Evolutionary conservation across 164 flowering plant genomes (phyloP), one percentile per base, ranked within the genome.

Genomic region (Magnolia officinalis): DNA sequence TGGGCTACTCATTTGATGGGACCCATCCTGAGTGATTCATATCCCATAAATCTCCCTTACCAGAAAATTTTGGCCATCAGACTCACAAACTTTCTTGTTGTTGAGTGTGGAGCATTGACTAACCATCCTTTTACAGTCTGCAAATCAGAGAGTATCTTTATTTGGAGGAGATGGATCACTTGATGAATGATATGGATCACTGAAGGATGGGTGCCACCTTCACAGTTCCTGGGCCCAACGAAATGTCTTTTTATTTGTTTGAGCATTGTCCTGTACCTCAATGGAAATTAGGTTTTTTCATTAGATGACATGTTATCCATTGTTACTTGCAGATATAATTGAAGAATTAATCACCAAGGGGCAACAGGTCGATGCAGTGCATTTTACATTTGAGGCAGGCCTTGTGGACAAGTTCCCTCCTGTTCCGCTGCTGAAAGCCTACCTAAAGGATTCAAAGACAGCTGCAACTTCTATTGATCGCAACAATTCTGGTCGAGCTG

Each of bases 361-460:
- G 74, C 97, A 93, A 75, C 98, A 90, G 84, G 96, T 95, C 79
- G 99, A 95, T 88, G 99, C 99, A 20, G 96, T 95, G 50, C 98
- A 95, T 85, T 95, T 95, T 76, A 88, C 90, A 63, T 89, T 83
- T 82, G 99, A 95, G 84, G 97, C 91, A 72, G 96, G 95, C 29
- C 95, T 95, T 76, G 88, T 86, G 58, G 89, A 91, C 76, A 91
- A 86, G 82, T 95, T 89, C 80, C 98, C 98, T 14, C 95, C 98
- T 74, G 96, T 89, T 37, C 96, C 95, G 1, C 82, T 95, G 71
- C 86, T 95, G 78, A 93, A 90, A 83, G 84, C 98, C 61, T 95
- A 84, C 82, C 86, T 95, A 77, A 92, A 83, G 77, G 96, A 91
- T 87, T 93, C 97, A 21, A 92, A 84, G 87, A 93, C 89, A 83